Conservation (phyloP, 345 rosid genomes). For the Viola odorata region DNA sequence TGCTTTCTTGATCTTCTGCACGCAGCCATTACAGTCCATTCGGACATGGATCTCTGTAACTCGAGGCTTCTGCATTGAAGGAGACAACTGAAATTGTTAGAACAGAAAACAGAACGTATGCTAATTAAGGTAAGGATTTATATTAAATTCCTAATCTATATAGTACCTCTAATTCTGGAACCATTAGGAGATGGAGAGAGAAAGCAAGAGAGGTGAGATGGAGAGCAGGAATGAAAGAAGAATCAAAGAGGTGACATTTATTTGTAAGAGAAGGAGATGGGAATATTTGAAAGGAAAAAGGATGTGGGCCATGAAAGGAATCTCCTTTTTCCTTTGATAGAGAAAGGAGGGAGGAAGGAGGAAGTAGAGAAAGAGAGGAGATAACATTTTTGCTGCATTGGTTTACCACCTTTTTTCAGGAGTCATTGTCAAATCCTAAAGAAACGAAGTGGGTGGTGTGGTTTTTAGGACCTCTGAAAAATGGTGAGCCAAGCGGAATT, state of each 20-base stretch:
- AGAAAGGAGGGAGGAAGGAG: not conserved
- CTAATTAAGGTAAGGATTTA: not conserved
- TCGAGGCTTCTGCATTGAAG: slow-evolving; percentile 44
- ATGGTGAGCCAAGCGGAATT: slow-evolving; percentile 25
- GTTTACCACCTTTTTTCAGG: slow-evolving; percentile 6
- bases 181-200: slow-evolving; percentile 30
- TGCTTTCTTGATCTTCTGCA: slow-evolving; percentile 71
- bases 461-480: slow-evolving; percentile 9
- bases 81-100: slow-evolving; percentile 5
- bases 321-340: slow-evolving; percentile 26
- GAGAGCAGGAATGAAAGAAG: slow-evolving; percentile 28
- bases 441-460: slow-evolving; percentile 12
- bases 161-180: slow-evolving; percentile 42
- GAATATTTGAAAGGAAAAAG: slow-evolving; percentile 53
- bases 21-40: slow-evolving; percentile 74
- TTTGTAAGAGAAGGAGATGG: slow-evolving; percentile 24
- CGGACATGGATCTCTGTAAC: slow-evolving; percentile 64
- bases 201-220: slow-evolving; percentile 12
- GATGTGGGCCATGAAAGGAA: slow-evolving; percentile 64
- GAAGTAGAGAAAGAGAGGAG: not conserved
- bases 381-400: slow-evolving; percentile 2
- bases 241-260: slow-evolving; percentile 43
- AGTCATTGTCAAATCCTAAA: slow-evolving; percentile 24
- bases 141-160: too few relatives aligned
- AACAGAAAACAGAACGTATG: slow-evolving; percentile 3